Percentiles rank a stretch among this genome's conserved stretches.
Conservation (phyloP, 495 filamentous ascomycete species). For the Paragyromitra xinjiangensis region DNA sequence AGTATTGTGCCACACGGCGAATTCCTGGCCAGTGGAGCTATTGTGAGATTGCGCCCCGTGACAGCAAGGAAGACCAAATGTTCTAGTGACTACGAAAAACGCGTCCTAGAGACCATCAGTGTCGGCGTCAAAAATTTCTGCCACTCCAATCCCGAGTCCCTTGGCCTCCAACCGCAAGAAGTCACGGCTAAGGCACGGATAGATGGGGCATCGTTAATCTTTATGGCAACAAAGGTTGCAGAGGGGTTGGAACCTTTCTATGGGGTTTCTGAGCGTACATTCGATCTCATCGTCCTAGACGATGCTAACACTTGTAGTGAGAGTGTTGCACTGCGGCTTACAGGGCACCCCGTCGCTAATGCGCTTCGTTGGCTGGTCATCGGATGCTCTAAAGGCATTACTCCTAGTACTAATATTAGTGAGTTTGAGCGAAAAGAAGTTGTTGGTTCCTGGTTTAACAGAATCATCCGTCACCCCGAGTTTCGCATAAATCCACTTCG, state of each 20-base stretch:
- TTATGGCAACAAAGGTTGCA: conserved; percentile 26
- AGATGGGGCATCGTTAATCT: conserved; percentile 1
- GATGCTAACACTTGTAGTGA: conserved; percentile 33
- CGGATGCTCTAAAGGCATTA: conserved; percentile 32
- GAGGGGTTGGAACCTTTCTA: not conserved
- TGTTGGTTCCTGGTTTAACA: conserved; percentile 30
- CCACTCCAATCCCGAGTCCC: not conserved
- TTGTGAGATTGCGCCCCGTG: conserved; percentile 5
- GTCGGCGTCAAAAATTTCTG: not conserved
- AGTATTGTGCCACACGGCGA: not conserved
- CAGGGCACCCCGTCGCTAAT: conserved; percentile 13
- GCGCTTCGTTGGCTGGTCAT: conserved; percentile 33
- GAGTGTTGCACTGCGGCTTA: conserved; percentile 22
- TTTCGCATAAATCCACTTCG: conserved; percentile 39
- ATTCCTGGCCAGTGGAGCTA: not conserved
- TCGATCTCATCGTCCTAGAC: conserved; percentile 33
- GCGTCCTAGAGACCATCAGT: not conserved
- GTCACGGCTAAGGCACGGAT: not conserved
- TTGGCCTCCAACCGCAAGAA: not conserved
- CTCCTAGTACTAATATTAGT: not conserved
- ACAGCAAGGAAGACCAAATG: not conserved
- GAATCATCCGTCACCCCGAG: conserved; percentile 36
- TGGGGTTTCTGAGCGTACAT: not conserved
- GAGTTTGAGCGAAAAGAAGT: conserved; percentile 31
- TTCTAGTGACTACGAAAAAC: not conserved